Conservation (phyloP, 2,329 filamentous ascomycete genomes). For the Fusarium incarnatum region DNA sequence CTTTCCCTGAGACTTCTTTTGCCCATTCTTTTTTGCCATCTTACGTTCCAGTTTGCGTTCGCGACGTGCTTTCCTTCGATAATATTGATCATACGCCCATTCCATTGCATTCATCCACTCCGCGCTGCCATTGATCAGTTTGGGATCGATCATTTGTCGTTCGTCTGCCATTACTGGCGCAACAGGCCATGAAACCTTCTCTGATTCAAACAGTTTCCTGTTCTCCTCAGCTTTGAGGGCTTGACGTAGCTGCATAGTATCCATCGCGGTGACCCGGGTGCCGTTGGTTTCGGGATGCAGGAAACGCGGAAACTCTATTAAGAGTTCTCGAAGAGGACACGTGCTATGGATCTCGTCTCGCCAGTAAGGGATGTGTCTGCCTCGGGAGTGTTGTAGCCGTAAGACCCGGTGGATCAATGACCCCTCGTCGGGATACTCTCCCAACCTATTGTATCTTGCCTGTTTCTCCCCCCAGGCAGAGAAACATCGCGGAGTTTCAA, state of each 20-base stretch:
- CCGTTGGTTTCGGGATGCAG: accelerated
- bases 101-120: neutral
- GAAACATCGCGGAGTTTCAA: neutral
- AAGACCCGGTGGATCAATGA: neutral
- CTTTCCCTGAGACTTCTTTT: too few species aligned
- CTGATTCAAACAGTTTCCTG: accelerated
- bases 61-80: neutral
- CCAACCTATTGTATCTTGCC: too few species aligned
- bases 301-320: neutral
- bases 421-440: too few species aligned
- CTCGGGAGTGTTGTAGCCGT: accelerated
- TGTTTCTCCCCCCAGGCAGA: too few species aligned
- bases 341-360: neutral
- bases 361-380: neutral
- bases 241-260: neutral
- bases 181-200: neutral
- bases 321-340: neutral
- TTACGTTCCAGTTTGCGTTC: neutral
- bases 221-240: neutral
- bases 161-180: neutral
- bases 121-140: too few species aligned
- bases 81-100: neutral
- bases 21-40: too few species aligned
- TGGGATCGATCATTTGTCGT: too few species aligned
- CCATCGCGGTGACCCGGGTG: too few species aligned